A percentile compares a stretch with the other conserved stretches of the same genome.
Evolutionary conservation across 257 asterid species (phyloP).

Genomic region (Rehmannia glutinosa): DNA sequence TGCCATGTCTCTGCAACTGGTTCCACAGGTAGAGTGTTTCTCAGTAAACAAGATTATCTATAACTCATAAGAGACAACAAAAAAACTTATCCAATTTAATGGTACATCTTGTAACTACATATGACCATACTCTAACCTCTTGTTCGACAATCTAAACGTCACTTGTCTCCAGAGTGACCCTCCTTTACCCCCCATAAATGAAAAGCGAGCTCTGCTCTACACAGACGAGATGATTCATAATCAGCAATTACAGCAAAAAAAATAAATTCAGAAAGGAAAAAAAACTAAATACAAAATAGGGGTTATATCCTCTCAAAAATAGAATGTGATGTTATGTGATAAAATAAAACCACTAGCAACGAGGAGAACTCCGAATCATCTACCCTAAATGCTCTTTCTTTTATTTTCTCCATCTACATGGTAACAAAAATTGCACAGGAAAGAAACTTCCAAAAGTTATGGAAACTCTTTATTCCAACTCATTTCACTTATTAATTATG

Average conservation of each 20-base stretch:
- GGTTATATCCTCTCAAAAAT: not conserved
- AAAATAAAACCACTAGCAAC: not conserved
- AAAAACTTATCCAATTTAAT: not conserved
- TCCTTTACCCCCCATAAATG: slow-evolving; percentile 97
- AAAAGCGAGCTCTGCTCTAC: slow-evolving; percentile 98
- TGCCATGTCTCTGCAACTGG: slow-evolving; percentile 34
- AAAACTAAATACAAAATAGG: not conserved
- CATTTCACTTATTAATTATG: not conserved
- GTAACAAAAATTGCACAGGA: not conserved
- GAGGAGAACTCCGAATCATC: slow-evolving; percentile 4
- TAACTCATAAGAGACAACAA: not conserved
- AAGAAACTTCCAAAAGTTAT: not conserved
- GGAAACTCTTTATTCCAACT: not conserved
- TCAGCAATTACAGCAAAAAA: slow-evolving; percentile 21
- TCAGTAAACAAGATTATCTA: not conserved
- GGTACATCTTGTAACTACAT: not conserved
- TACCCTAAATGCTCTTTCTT: not conserved
- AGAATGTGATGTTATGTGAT: not conserved
- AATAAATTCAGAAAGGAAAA: not conserved
- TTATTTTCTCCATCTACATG: not conserved
- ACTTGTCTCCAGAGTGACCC: slow-evolving; percentile 92
- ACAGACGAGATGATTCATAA: slow-evolving; percentile 29
- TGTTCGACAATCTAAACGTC: slow-evolving; percentile 52
- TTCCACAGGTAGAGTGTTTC: slow-evolving; percentile 5
- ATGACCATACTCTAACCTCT: slow-evolving; percentile 43